phyloP scores from a whole-genome alignment of 2,329 filamentous ascomycete genomes.

The Pseudogymnoascus sp. region DNA sequence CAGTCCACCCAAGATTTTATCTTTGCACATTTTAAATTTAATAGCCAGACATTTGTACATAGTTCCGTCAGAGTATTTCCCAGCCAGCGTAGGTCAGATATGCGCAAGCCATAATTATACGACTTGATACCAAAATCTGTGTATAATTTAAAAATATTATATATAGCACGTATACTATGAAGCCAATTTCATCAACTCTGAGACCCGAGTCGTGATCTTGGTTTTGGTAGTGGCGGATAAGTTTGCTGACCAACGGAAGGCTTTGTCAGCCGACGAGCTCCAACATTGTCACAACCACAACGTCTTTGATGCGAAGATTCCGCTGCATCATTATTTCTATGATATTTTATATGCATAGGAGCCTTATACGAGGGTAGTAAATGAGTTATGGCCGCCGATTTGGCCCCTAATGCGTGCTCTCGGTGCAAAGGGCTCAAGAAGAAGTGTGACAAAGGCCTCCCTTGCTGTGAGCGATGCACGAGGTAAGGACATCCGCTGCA shows the following conservation, averaged over 20 bases:
- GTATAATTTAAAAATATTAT: neutral
- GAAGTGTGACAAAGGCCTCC: constrained; percentile 15
- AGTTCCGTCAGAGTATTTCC: neutral
- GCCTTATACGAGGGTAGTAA: neutral
- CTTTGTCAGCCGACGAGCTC: neutral
- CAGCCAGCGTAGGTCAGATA: neutral
- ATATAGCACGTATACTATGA: neutral
- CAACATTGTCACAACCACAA: neutral
- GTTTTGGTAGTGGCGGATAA: neutral
- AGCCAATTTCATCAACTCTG: neutral
- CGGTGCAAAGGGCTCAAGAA: constrained; percentile 16
- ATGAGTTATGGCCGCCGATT: neutral
- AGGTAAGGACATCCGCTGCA: constrained; percentile 9
- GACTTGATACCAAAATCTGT: neutral
- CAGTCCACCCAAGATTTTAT: neutral
- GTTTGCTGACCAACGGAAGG: neutral
- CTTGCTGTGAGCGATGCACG: constrained; percentile 12
- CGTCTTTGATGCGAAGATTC: neutral
- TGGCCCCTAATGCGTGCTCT: constrained; percentile 9
- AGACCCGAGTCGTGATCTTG: neutral
- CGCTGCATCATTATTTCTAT: neutral
- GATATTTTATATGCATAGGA: neutral
- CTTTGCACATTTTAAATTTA: neutral
- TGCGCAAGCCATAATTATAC: neutral
- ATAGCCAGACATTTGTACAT: neutral